Evolutionary conservation across 495 filamentous ascomycete genomes (phyloP).

Genomic region (Penicillium tannophilum): DNA sequence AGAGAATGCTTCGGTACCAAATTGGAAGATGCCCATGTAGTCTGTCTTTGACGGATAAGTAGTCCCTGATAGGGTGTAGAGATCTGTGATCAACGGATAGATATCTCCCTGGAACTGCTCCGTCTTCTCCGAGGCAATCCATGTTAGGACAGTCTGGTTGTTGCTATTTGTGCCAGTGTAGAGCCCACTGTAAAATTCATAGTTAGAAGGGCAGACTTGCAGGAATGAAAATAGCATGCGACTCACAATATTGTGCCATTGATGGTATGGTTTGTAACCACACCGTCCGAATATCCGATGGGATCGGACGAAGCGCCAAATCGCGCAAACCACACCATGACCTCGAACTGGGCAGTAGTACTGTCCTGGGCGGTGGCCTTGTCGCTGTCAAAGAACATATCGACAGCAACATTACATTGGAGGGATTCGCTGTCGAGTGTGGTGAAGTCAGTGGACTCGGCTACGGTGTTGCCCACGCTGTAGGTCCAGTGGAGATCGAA

Average conservation of each 20-base stretch:
- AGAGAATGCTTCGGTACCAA: conserved; percentile 41
- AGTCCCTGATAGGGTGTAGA: conserved; percentile 21
- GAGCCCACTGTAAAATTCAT: conserved; percentile 25
- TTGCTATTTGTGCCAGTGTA: conserved; percentile 28
- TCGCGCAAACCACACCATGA: conserved; percentile 48
- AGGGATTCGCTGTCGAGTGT: conserved; percentile 22
- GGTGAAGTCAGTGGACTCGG: conserved; percentile 11
- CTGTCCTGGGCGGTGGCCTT: conserved; percentile 27
- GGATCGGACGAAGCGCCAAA: conserved; percentile 29
- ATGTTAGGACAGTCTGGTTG: conserved; percentile 37
- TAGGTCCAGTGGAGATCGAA: conserved; percentile 42
- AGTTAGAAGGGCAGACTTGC: not conserved
- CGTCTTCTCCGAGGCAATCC: conserved; percentile 24
- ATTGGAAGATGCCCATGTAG: conserved; percentile 40
- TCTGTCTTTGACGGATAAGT: conserved; percentile 27
- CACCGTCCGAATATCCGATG: conserved; percentile 22
- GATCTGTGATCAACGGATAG: conserved; percentile 35
- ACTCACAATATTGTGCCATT: conserved; percentile 40
- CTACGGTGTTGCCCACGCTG: conserved; percentile 28
- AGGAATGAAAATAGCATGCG: not conserved
- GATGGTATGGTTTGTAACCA: conserved; percentile 19
- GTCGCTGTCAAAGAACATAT: conserved; percentile 48
- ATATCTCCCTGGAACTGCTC: conserved; percentile 39
- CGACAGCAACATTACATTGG: conserved; percentile 46
- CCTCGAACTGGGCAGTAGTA: conserved; percentile 38